Conservation (phyloP, 768 basidiomycete species). For the Tulasnella sp. region DNA sequence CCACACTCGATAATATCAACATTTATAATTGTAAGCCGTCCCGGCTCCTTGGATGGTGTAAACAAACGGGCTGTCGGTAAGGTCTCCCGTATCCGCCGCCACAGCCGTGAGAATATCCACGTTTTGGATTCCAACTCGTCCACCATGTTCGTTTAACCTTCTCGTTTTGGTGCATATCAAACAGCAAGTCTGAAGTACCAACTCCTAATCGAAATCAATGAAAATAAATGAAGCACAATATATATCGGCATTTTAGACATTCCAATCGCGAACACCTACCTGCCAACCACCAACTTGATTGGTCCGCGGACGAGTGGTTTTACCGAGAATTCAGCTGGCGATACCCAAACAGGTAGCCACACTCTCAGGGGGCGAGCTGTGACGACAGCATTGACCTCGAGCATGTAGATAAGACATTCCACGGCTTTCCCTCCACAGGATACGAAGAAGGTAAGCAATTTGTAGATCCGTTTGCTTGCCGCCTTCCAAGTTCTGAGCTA, state of each 20-base stretch:
- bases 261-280: neutral
- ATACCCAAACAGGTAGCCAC: neutral
- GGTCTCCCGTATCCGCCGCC: neutral
- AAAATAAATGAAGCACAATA: neutral
- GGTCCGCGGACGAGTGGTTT: neutral
- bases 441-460: neutral
- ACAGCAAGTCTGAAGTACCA: neutral
- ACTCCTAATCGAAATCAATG: neutral
- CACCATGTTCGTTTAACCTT: neutral
- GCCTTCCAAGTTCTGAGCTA: conserved; percentile 1
- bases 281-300: neutral
- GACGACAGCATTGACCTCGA: neutral
- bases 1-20: neutral
- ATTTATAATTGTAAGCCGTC: neutral
- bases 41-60: neutral
- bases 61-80: neutral
- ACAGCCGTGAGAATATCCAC: neutral
- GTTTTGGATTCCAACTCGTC: neutral
- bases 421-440: neutral
- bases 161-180: neutral
- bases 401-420: conserved; percentile 6
- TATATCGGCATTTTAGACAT: neutral
- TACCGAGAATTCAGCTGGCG: neutral
- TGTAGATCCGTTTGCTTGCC: conserved; percentile 2
- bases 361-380: neutral